phyloP scores from a whole-genome alignment of 192 early-diverging fungal species.

The Coemansia sp. region DNA sequence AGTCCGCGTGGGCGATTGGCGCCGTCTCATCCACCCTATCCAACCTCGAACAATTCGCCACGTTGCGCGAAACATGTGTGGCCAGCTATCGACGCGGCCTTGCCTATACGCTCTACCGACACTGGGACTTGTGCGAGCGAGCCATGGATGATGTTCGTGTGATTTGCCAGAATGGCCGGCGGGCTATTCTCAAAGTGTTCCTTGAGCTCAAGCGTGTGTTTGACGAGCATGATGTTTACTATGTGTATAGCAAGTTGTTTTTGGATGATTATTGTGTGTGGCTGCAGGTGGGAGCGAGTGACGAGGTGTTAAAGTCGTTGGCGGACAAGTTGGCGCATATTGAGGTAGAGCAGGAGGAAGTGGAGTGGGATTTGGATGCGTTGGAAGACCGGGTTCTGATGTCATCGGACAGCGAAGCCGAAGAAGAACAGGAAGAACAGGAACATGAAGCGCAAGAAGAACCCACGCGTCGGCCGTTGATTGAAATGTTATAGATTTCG shows the following conservation, averaged over 20 bases:
- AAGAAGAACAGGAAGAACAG: neutral
- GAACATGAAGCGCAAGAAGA: neutral
- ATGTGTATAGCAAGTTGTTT: conserved; percentile 82
- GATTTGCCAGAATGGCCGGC: conserved; percentile 78
- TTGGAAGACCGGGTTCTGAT: conserved; percentile 69
- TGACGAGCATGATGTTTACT: conserved; percentile 83
- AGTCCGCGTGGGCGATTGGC: conserved; percentile 87
- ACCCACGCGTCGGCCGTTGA: neutral
- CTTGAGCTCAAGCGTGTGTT: conserved; percentile 76
- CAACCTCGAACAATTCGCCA: conserved; percentile 67
- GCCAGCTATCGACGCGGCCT: conserved; percentile 76
- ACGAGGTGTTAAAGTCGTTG: conserved; percentile 69
- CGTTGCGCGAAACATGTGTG: conserved; percentile 59
- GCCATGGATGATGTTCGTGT: conserved; percentile 79
- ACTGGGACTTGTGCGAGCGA: conserved; percentile 70
- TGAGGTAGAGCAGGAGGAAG: conserved; percentile 62
- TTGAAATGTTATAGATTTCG: neutral
- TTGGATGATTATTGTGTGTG: conserved; percentile 97
- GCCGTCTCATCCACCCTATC: conserved; percentile 76
- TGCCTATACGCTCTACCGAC: conserved; percentile 83
- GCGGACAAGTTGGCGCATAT: conserved; percentile 77
- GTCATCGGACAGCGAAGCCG: conserved; percentile 43
- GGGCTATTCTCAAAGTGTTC: conserved; percentile 74
- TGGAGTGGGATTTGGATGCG: conserved; percentile 78
- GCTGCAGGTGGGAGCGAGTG: conserved; percentile 75